Base-by-base conservation (phyloP, 768 basidiomycete species). In the Agaricus subrufescens region DNA sequence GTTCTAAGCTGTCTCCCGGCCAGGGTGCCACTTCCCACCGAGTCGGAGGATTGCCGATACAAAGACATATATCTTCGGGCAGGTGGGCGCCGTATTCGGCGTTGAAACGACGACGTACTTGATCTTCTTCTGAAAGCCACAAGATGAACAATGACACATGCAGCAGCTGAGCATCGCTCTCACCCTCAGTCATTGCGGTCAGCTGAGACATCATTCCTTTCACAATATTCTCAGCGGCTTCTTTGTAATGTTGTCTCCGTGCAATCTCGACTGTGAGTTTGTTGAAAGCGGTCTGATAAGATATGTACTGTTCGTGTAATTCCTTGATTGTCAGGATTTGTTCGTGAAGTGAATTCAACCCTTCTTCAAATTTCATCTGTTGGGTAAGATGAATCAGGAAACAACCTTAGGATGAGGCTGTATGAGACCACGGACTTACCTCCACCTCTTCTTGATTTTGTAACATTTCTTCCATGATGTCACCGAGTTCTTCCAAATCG, bases 391-490 rank as follows among this genome's bases (percentile, higher is more conserved):
- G 23, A 34, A 25, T 45, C 37, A 29, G 31, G 37, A 14, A 26
- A 46, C 12, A 26, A 29, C 26, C 27, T 19, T 23, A 30, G 43
- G 39, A 51, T 6, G 34, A 34, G 11, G 5, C 7, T 11, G 34
- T 34, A 11, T 34, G 34, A 34, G 8, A 34, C 34, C 7, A 29
- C 6, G 19, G 50, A 59, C 71, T 15, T 48, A 88, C 89, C 78
- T 92, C 87, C 5, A 89, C 80, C 5, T 70, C 68, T 52, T 87
- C 80, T 65, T 91, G 89, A 12, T 76, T 80, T 43, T 79, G 75
- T 4, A 93, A 67, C 86, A 93, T 90, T 51, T 86, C 85, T 0
- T 75, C 73, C 85, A 93, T 90, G 50, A 91, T 88, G 19, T 87
- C 84, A 1, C 85, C 91, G 3, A 93, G 76, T 61, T 87, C 84